Evolutionary conservation across 2,329 filamentous ascomycete species (phyloP).

Genomic region (Hypoxylon sp.): DNA sequence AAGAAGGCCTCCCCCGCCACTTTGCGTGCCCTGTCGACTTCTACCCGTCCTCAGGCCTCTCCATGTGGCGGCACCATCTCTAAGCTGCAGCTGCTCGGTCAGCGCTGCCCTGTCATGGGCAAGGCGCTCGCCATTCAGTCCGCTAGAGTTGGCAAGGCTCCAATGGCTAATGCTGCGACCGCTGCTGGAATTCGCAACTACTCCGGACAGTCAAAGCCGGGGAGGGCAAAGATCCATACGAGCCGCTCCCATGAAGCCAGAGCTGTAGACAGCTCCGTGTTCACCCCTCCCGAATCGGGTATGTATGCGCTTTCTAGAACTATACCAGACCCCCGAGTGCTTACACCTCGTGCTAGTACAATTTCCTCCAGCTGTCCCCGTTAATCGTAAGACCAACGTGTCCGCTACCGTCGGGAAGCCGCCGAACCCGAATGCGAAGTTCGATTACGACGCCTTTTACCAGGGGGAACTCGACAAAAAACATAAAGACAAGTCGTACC

Average conservation of each 20-base stretch:
- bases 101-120: conserved; percentile 98
- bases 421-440: conserved; percentile 65
- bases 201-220: conserved; percentile 63
- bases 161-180: conserved; percentile 57
- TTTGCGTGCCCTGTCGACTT: conserved; percentile 87
- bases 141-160: conserved; percentile 63
- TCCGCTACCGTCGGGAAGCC: conserved; percentile 46
- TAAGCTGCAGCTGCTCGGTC: conserved; percentile 92
- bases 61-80: conserved; percentile 94
- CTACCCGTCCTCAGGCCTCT: conserved; percentile 73
- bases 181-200: conserved; percentile 65
- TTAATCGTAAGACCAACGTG: conserved; percentile 49
- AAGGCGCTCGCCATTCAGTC: conserved; percentile 93
- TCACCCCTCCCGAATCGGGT: conserved; percentile 65
- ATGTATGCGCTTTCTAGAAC: conserved; percentile 41
- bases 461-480: conserved; percentile 93
- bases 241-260: conserved; percentile 82
- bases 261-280: conserved; percentile 73
- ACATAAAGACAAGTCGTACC: conserved; percentile 99
- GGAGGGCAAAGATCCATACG: conserved; percentile 84
- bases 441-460: conserved; percentile 94
- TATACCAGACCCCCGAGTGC: conserved; percentile 5
- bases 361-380: conserved; percentile 52
- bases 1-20: conserved; percentile 93
- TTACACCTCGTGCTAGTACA: conserved; percentile 51